Conservation (phyloP, 306 rosid species). For the Ceratonia siliqua region DNA sequence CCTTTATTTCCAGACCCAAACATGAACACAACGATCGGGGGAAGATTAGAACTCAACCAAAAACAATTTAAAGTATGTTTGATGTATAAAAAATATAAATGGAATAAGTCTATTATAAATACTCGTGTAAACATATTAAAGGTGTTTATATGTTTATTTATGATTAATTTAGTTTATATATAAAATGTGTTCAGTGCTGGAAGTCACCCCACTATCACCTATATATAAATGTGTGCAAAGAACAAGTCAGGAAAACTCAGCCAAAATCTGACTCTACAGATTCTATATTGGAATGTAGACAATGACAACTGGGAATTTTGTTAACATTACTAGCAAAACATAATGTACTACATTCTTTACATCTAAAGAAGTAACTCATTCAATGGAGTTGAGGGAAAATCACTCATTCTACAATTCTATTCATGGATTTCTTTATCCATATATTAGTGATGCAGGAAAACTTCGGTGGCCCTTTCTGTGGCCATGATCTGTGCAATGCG, state of each 20-base stretch:
- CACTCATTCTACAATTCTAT: slow-evolving; percentile 14
- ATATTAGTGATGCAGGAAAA: slow-evolving; percentile 8
- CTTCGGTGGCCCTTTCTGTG: slow-evolving; percentile 19
- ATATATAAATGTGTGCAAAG: not conserved
- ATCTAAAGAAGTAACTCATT: not conserved
- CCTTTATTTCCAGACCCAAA: too few relatives aligned
- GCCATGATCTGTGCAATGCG: slow-evolving; percentile 15
- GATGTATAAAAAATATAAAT: too few relatives aligned
- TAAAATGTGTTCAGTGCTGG: too few relatives aligned
- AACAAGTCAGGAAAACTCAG: not conserved
- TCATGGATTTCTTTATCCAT: slow-evolving; percentile 3
- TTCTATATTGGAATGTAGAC: not conserved
- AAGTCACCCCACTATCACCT: not conserved
- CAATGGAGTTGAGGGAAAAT: slow-evolving; percentile 14
- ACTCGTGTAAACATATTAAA: too few relatives aligned
- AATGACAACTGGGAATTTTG: not conserved
- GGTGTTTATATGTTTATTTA: too few relatives aligned
- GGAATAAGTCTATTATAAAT: too few relatives aligned
- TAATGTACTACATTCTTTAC: slow-evolving; percentile 8
- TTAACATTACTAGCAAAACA: not conserved
- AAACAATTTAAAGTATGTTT: too few relatives aligned
- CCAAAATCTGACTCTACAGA: not conserved
- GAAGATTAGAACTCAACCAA: too few relatives aligned
- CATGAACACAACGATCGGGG: too few relatives aligned
- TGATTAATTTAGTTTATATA: too few relatives aligned